phyloP scores from a whole-genome alignment of 225 moss, liverwort and hornwort genomes.

The Sphagnum tenellum region DNA sequence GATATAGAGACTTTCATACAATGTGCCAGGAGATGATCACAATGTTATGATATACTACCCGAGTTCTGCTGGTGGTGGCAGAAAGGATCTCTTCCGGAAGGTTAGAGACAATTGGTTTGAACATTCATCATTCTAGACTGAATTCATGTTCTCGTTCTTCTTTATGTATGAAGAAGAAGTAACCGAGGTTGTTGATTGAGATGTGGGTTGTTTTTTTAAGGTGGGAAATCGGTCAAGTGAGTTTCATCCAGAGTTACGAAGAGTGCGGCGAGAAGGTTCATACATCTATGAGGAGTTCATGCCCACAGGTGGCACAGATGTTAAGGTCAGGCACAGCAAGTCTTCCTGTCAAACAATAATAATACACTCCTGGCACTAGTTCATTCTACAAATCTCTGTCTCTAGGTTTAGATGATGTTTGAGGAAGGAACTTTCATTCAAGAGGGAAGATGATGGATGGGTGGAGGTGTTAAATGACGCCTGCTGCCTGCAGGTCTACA shows the following conservation, averaged over 20 bases:
- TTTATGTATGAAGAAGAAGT: no score
- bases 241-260: conserved; percentile 83
- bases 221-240: conserved; percentile 98
- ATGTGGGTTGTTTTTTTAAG: conserved; percentile 20
- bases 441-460: no score
- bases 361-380: no score
- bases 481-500: conserved; percentile 61
- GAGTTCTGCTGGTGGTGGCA: conserved; percentile 99
- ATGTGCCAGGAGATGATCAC: conserved; percentile 73
- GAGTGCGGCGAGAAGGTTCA: conserved; percentile 43
- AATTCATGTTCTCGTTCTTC: no score
- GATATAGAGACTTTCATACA: no score
- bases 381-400: no score
- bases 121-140: no score
- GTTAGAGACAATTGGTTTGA: conserved; percentile 12
- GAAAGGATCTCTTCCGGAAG: conserved; percentile 98
- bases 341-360: no score
- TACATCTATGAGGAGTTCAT: conserved; percentile 12
- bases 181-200: no score
- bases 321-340: conserved; percentile 4
- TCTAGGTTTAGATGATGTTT: no score
- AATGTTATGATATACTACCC: conserved; percentile 99
- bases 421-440: no score
- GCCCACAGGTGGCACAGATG: conserved; percentile 1
- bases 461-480: no score